Base-by-base conservation (phyloP, 2,329 filamentous ascomycete genomes). In the Juglanconis juglandina region DNA sequence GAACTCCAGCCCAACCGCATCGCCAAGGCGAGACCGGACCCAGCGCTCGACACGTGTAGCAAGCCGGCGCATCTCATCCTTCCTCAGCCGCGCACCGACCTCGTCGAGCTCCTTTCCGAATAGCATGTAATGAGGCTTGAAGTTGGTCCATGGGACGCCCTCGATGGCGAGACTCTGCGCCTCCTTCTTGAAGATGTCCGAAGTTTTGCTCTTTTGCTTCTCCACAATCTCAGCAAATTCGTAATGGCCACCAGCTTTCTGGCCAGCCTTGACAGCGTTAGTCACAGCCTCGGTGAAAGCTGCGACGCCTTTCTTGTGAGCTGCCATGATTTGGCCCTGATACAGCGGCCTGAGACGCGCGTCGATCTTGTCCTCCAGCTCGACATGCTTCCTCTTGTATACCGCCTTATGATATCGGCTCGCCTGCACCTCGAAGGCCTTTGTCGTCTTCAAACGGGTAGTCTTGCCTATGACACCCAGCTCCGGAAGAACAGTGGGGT, bases 351-450 rank as follows among this genome's bases (percentile, higher is more conserved):
- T 98, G 56, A 99, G 82, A 39, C 95, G 85, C n/a, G 85, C 81
- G 71, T 98, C 95, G 44, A 97, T 84, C 76, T 96, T 97, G 68
- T 79, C 80, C 72, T 95, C 91, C 7, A 99, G 82, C 71, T 99
- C 95, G 2, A 85, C 81, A 64, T 87, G 86, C 77, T 99, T 99
- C 60, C 91, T 85, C 66, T 86, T 82, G 74, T 95, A 99, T 14
- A 99, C 95, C 17, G 89, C 92, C 77, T 98, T 98, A 80, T 98
- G 95, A 72, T 99, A 99, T 64, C 95, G 84, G 72, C 93, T 93
- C 1, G 95, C 95, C 72, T 96, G 92, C 0, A 84, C 85, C 72
- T 96, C 92, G 68, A 99, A 99, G n/a, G 86, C 86, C 68, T 88
- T 89, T 62, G 97, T 78, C 37, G 89, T 87, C 67, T 88, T 88